Conservation (phyloP, 106 monocot genomes). For the Dioscorea dumetorum region DNA sequence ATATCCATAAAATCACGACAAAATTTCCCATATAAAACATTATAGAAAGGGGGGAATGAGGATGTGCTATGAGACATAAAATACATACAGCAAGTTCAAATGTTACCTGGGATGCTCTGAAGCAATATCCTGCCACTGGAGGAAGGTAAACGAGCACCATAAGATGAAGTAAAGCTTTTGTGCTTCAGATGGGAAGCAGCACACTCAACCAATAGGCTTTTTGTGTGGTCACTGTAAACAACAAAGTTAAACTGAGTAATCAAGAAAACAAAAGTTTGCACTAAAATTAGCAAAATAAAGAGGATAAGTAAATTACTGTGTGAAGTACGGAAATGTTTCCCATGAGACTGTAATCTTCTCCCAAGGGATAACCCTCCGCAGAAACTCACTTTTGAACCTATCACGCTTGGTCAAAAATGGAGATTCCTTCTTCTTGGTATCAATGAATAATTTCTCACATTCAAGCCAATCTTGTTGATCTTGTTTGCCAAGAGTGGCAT, state of each 20-base stretch:
- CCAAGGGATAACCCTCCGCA: slow-evolving; percentile 78
- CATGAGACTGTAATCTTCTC: slow-evolving; percentile 82
- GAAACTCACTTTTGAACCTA: slow-evolving; percentile 83
- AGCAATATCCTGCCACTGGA: slow-evolving; percentile 87
- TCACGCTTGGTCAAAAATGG: slow-evolving; percentile 73
- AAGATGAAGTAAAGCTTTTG: slow-evolving; percentile 39
- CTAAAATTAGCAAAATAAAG: slow-evolving; percentile 1
- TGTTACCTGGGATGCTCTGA: slow-evolving; percentile 66
- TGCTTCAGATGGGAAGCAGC: slow-evolving; percentile 73
- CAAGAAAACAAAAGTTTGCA: background rate
- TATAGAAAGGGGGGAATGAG: too few relatives aligned
- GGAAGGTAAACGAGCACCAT: slow-evolving; percentile 66
- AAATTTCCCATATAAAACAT: background rate
- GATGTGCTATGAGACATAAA: too few relatives aligned
- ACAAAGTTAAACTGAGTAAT: background rate
- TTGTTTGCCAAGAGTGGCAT: slow-evolving; percentile 71
- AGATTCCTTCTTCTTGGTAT: slow-evolving; percentile 54
- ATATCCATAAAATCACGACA: background rate
- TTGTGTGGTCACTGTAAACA: slow-evolving; percentile 56
- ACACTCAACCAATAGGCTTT: slow-evolving; percentile 75
- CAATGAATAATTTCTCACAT: slow-evolving; percentile 43
- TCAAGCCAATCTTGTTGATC: slow-evolving; percentile 93
- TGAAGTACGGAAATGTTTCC: slow-evolving; percentile 76
- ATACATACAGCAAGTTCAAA: too few relatives aligned
- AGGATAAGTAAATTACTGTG: slow-evolving; percentile 39